A percentile compares a stretch with the other conserved stretches of the same genome.
Conservation (phyloP, 495 filamentous ascomycete genomes). For the Venustampulla echinocandica region DNA sequence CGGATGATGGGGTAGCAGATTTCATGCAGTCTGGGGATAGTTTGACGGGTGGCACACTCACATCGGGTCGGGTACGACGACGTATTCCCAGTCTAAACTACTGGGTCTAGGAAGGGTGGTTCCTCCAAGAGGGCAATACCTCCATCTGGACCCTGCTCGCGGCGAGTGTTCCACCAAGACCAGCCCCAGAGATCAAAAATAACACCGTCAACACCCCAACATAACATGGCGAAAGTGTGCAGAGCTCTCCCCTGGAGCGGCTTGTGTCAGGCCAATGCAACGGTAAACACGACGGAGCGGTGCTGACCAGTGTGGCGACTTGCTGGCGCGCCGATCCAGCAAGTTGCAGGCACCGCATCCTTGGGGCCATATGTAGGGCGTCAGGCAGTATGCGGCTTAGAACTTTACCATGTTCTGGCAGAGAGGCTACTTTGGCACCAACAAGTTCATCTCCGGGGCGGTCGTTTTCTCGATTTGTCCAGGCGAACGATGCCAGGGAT, state of each 20-base stretch:
- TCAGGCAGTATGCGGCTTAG: neutral
- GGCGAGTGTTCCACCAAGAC: neutral
- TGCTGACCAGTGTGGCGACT: neutral
- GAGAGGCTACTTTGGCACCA: neutral
- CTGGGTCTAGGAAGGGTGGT: neutral
- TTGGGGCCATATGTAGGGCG: neutral
- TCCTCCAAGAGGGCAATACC: neutral
- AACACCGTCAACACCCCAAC: too few relatives aligned
- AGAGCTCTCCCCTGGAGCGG: too few relatives aligned
- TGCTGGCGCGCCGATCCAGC: neutral
- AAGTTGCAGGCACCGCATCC: neutral
- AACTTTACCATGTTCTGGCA: too few relatives aligned
- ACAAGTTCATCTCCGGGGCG: neutral
- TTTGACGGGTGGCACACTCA: neutral
- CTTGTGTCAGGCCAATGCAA: too few relatives aligned
- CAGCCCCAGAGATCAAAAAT: too few relatives aligned
- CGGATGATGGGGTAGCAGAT: neutral
- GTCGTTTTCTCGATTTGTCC: neutral
- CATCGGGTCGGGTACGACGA: neutral
- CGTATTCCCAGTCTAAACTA: neutral
- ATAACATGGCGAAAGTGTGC: too few relatives aligned
- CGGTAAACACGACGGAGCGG: neutral
- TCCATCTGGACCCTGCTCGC: neutral
- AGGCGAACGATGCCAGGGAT: neutral
- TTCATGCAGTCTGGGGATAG: neutral